These are phyloP conservation scores for Crithidia brevicula DNA, from an alignment of 208 protist species.

Conservation along the genomic window DNA sequence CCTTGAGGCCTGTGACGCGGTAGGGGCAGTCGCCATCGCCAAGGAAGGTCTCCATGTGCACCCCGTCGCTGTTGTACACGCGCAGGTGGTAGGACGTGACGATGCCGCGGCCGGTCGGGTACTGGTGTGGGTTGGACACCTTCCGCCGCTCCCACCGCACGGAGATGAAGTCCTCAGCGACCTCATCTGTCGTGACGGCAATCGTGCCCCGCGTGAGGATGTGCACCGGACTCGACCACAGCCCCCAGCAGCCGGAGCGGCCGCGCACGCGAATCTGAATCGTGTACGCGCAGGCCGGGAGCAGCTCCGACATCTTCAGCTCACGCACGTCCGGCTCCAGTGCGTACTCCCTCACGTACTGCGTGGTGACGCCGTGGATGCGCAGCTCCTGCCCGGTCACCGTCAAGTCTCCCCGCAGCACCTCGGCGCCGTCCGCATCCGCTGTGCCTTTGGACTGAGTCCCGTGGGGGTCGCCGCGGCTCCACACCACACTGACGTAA, in stretches of 20 bases:
- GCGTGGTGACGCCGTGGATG: slow-evolving; percentile 81
- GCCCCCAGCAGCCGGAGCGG: slow-evolving; percentile 84
- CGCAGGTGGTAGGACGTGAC: slow-evolving; percentile 92
- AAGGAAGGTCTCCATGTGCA: slow-evolving; percentile 87
- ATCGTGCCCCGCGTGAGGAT: slow-evolving; percentile 91
- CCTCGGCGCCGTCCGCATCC: slow-evolving; percentile 27
- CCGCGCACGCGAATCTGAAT: slow-evolving; percentile 89
- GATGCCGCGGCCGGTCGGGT: slow-evolving; percentile 82
- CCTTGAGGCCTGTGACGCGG: slow-evolving; percentile 72
- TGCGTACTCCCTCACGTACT: slow-evolving; percentile 84
- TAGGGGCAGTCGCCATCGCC: slow-evolving; percentile 90
- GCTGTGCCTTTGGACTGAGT: background rate
- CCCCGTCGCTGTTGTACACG: slow-evolving; percentile 76
- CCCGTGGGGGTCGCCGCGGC: slow-evolving; percentile 53
- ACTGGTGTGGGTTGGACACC: slow-evolving; percentile 78
- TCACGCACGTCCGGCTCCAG: slow-evolving; percentile 80
- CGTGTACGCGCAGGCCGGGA: slow-evolving; percentile 84
- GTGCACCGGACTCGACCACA: slow-evolving; percentile 82
- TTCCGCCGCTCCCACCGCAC: slow-evolving; percentile 89
- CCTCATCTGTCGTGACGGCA: slow-evolving; percentile 80
- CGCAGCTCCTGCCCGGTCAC: slow-evolving; percentile 91
- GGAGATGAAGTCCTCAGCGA: slow-evolving; percentile 89
- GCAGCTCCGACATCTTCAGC: slow-evolving; percentile 88
- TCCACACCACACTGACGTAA: slow-evolving; percentile 90
- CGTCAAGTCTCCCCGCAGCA: slow-evolving; percentile 80